Evolutionary conservation across 23 red algal genomes (phyloP), one percentile per base, ranked within the genome.

Genomic region (Gracilaria gracilis): DNA sequence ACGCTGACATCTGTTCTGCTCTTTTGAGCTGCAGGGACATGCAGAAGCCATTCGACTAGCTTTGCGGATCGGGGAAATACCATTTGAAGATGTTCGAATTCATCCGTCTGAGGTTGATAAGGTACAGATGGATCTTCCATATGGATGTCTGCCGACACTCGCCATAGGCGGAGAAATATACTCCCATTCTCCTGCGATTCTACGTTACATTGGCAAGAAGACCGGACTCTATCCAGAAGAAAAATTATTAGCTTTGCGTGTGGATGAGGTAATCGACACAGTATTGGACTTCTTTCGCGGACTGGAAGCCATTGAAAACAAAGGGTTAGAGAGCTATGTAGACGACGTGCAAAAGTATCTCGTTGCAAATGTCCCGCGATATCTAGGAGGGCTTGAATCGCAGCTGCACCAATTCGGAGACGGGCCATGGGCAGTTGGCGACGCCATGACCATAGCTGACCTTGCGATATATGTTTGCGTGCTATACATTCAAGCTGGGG

Each of bases 221-320:
- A 79, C 89, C 64, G 80, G 80, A 2, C 57, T 92, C 16, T 92
- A 92, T 59, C 89, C 89, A 21, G 29, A 42, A 27, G 54, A 84
- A 38, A 40, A 59, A 4, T 25, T 76, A 36, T 49, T 34, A 19
- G 89, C 89, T 12, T 51, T 92, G 19, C 51, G 51, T 13, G 89
- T 92, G 42, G 89, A 92, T 69, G 89, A 92, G 47, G 61, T 92
- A 33, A 75, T 92, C 21, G 79, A 84, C 54, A 75, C 79, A 20
- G 48, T 84, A 32, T 23, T 54, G 34, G 79, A 92, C 35, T 57
- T 92, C 54, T 66, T 67, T 71, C 32, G 34, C 46, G 57, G 54
- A 2, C 46, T 80, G 29, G 54, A 69, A 48, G 51, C 67, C 15
- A 39, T 57, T 25, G 33, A 61, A 36, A 69, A 71, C 38, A 50